Percentiles rank a stretch among this genome's conserved stretches.
phyloP scores from a whole-genome alignment of 2,329 filamentous ascomycete genomes.

The Ophiostoma fasciatum region DNA sequence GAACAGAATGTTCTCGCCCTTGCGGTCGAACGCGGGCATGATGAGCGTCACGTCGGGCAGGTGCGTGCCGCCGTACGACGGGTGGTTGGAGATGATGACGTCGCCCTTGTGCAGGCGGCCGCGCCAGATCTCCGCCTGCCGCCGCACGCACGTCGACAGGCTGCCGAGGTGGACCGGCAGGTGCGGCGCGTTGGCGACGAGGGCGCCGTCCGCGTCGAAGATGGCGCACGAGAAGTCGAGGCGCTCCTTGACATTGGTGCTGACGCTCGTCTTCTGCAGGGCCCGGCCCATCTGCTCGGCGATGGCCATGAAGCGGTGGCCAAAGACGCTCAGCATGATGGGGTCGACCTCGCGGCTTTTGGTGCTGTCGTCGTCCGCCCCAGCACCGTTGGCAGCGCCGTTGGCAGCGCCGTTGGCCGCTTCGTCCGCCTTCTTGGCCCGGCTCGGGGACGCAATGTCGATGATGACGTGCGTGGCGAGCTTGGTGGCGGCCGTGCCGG shows the following conservation, averaged over 20 bases:
- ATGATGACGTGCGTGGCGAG: conserved; percentile 83
- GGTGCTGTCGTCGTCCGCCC: conserved; percentile 13
- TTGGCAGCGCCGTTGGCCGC: too few species aligned
- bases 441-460: conserved; percentile 45
- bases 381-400: conserved; percentile 21
- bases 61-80: conserved; percentile 72
- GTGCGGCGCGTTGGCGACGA: conserved; percentile 70
- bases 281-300: conserved; percentile 73
- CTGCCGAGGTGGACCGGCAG: conserved; percentile 68
- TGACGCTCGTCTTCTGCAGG: conserved; percentile 66
- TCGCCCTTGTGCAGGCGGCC: conserved; percentile 65
- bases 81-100: conserved; percentile 73
- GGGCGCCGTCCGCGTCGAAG: conserved; percentile 59
- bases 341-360: conserved; percentile 43
- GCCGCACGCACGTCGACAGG: conserved; percentile 72
- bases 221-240: conserved; percentile 74
- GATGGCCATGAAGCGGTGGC: conserved; percentile 72
- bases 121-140: conserved; percentile 67
- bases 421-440: conserved; percentile 15
- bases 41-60: conserved; percentile 71
- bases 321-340: conserved; percentile 65
- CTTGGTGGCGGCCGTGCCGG: conserved; percentile 58
- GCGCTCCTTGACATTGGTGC: conserved; percentile 68
- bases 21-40: conserved; percentile 56
- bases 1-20: conserved; percentile 59